phyloP scores from a whole-genome alignment of 306 rosid genomes.

The Pyrus betulifolia region DNA sequence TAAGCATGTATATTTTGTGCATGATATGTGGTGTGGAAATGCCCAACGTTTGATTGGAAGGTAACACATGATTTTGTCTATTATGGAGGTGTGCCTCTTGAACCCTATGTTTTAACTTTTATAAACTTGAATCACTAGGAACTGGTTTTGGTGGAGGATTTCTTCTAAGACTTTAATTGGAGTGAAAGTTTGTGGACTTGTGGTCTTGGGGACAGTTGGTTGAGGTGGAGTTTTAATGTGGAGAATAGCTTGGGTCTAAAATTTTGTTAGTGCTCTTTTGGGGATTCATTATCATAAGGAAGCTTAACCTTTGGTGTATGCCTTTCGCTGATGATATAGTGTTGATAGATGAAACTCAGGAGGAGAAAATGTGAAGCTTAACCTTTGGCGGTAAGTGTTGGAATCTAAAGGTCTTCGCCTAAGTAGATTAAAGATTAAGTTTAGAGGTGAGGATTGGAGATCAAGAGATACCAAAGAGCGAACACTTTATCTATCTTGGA shows the following conservation, averaged over 20 bases:
- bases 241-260: background rate
- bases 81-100: background rate
- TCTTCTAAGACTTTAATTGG: background rate
- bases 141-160: background rate
- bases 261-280: background rate
- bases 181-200: background rate
- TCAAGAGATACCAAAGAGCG: too few relatives aligned
- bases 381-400: too few relatives aligned
- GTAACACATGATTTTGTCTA: background rate
- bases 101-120: background rate
- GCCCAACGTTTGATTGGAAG: background rate
- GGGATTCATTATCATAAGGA: too few relatives aligned
- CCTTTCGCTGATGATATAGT: too few relatives aligned
- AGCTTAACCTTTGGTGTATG: too few relatives aligned
- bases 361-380: too few relatives aligned
- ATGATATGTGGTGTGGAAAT: background rate
- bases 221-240: background rate
- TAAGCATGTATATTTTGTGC: background rate
- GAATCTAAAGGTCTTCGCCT: too few relatives aligned
- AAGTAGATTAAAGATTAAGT: too few relatives aligned
- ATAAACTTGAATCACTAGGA: background rate
- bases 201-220: background rate
- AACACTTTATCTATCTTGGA: too few relatives aligned
- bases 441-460: too few relatives aligned
- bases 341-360: too few relatives aligned